These are phyloP conservation scores for Tubosaeta brunneosetosa DNA, from an alignment of 768 basidiomycete species.

Conservation along the genomic window DNA sequence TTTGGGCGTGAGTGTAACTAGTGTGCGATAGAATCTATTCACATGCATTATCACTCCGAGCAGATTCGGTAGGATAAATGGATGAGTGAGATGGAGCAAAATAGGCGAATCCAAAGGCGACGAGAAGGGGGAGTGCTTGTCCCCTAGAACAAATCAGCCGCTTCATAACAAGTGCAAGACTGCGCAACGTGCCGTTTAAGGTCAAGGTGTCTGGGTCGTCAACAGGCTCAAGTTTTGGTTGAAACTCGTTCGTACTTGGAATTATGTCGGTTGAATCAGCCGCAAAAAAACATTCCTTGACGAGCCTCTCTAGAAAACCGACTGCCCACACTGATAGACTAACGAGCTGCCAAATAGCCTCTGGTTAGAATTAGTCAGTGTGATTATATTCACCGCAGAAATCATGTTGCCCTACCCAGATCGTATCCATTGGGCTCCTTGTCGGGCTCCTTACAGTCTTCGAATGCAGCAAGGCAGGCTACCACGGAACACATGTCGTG, in stretches of 20 bases:
- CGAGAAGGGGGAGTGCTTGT: slow-evolving; percentile 8
- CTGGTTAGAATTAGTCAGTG: slow-evolving; percentile 32
- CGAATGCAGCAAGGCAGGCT: slow-evolving; percentile 60
- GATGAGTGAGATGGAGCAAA: slow-evolving; percentile 61
- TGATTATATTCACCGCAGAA: not conserved
- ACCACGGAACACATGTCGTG: slow-evolving; percentile 63
- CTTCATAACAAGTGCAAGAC: slow-evolving; percentile 40
- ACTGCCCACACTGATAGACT: slow-evolving; percentile 60
- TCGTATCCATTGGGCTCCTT: slow-evolving; percentile 58
- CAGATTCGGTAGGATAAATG: slow-evolving; percentile 52
- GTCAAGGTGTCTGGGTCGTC: slow-evolving; percentile 24
- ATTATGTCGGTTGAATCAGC: slow-evolving; percentile 22
- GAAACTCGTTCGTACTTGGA: slow-evolving; percentile 8
- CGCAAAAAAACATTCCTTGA: slow-evolving; percentile 48
- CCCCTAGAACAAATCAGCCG: slow-evolving; percentile 25
- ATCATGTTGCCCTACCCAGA: slow-evolving; percentile 41
- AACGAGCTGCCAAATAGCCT: slow-evolving; percentile 69
- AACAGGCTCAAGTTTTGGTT: slow-evolving; percentile 25
- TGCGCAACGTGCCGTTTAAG: slow-evolving; percentile 20
- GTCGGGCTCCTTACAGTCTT: slow-evolving; percentile 58
- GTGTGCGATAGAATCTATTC: slow-evolving; percentile 49
- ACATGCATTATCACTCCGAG: slow-evolving; percentile 50
- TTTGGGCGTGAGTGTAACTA: slow-evolving; percentile 50
- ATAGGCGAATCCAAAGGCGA: slow-evolving; percentile 34
- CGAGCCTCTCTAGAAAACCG: slow-evolving; percentile 53